A percentile compares a stretch with the other conserved stretches of the same genome.
These are phyloP conservation scores for Fusarium camptoceras DNA, from an alignment of 2,329 filamentous ascomycete genomes.

Conservation along the genomic window DNA sequence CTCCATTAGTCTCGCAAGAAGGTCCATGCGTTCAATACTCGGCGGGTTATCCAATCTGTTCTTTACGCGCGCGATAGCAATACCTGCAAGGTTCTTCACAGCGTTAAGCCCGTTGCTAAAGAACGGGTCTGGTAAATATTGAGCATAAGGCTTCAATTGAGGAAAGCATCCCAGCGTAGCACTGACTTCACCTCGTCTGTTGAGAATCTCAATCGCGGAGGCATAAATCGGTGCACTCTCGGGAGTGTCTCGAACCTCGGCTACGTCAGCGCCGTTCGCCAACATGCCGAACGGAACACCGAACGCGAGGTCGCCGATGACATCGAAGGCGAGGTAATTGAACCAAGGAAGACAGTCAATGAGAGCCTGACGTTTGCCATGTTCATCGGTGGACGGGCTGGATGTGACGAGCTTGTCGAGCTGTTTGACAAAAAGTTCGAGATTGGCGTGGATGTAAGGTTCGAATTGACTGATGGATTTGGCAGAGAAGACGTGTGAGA, in stretches of 20 bases:
- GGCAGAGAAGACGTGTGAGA: constrained; percentile 86
- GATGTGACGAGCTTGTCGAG: constrained; percentile 73
- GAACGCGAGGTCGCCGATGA: constrained; percentile 63
- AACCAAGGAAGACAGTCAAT: constrained; percentile 84
- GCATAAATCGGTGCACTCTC: constrained; percentile 74
- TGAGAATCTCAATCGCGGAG: constrained; percentile 87
- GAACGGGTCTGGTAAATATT: constrained; percentile 84
- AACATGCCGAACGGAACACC: constrained; percentile 75
- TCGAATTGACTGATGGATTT: constrained; percentile 88
- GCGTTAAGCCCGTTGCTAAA: constrained; percentile 80
- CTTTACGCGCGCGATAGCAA: constrained; percentile 85
- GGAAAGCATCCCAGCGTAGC: constrained; percentile 82
- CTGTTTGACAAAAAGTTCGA: constrained; percentile 77
- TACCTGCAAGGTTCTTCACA: constrained; percentile 84
- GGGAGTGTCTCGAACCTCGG: constrained; percentile 75
- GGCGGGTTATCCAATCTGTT: constrained; percentile 77
- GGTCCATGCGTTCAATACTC: constrained; percentile 76
- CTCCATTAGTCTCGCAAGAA: constrained; percentile 86
- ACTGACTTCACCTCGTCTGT: constrained; percentile 87
- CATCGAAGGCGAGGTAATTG: constrained; percentile 66
- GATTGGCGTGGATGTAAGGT: constrained; percentile 85
- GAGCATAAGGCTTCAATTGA: constrained; percentile 80
- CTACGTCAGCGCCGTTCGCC: constrained; percentile 77
- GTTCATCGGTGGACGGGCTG: constrained; percentile 62
- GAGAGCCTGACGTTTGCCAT: constrained; percentile 70